A percentile compares a stretch with the other conserved stretches of the same genome.
phyloP scores from a whole-genome alignment of 257 asterid genomes.

The Forsythia suspensa region DNA sequence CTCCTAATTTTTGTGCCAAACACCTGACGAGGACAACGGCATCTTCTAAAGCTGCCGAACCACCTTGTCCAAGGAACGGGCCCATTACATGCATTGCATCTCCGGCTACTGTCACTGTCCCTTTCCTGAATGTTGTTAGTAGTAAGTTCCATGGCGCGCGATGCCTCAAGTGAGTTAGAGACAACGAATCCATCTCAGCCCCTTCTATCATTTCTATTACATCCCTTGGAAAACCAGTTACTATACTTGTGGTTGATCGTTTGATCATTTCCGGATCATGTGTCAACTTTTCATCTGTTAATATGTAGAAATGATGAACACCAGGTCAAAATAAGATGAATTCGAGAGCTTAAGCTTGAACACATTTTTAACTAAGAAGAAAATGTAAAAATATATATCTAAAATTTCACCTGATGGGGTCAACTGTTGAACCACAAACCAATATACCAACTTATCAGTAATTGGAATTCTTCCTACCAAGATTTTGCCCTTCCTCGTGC shows the following conservation, averaged over 20 bases:
- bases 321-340: not conserved
- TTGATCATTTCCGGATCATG: conserved; percentile 28
- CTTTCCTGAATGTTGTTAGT: conserved; percentile 23
- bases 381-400: too few relatives aligned
- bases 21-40: conserved; percentile 47
- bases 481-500: conserved; percentile 20
- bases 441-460: not conserved
- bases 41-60: conserved; percentile 39
- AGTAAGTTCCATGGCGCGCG: conserved; percentile 45
- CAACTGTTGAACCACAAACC: conserved; percentile 4
- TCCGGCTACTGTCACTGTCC: conserved; percentile 34
- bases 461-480: not conserved
- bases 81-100: conserved; percentile 55
- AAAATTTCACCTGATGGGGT: conserved; percentile 23
- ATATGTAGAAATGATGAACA: not conserved
- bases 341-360: not conserved
- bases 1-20: conserved; percentile 20
- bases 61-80: conserved; percentile 45
- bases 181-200: conserved; percentile 28
- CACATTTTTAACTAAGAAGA: not conserved
- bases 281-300: conserved; percentile 27
- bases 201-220: conserved; percentile 26
- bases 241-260: conserved; percentile 17
- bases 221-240: conserved; percentile 27
- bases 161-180: conserved; percentile 33